A percentile compares a stretch with the other conserved stretches of the same genome.
These are phyloP conservation scores for Lachnellula hyalina DNA, from an alignment of 2,329 filamentous ascomycete genomes.

Conservation along the genomic window DNA sequence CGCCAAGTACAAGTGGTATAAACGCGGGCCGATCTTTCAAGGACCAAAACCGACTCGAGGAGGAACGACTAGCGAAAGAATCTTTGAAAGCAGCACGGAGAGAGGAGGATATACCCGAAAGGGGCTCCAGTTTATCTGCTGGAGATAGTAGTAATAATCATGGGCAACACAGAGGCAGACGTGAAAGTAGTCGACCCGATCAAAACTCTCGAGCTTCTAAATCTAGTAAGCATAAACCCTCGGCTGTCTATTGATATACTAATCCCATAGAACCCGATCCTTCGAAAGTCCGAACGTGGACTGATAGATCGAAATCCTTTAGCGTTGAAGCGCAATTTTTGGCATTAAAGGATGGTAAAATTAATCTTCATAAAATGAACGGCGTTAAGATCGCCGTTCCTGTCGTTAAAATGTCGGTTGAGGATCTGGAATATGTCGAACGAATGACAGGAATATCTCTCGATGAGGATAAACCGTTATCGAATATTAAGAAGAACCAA, in stretches of 20 bases:
- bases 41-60: constrained; percentile 73
- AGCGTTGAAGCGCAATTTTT: constrained; percentile 97
- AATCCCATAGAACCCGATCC: constrained; percentile 66
- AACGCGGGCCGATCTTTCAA: constrained; percentile 62
- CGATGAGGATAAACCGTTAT: constrained; percentile 87
- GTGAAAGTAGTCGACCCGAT: constrained; percentile 61
- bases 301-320: constrained; percentile 90
- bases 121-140: constrained; percentile 71
- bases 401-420: constrained; percentile 88
- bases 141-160: constrained; percentile 61
- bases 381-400: constrained; percentile 98
- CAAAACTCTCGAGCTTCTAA: constrained; percentile 53
- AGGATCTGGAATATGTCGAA: constrained; percentile 94
- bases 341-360: constrained; percentile 89
- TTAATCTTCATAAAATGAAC: constrained; percentile 96
- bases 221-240: constrained; percentile 56
- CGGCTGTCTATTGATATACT: constrained; percentile 8
- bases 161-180: constrained; percentile 65
- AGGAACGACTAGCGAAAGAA: constrained; percentile 77
- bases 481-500: constrained; percentile 60
- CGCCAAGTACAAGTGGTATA: constrained; percentile 47
- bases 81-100: constrained; percentile 57
- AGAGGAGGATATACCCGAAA: constrained; percentile 67
- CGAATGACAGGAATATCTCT: constrained; percentile 78
- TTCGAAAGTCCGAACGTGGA: constrained; percentile 84